Evolutionary conservation across 257 asterid genomes (phyloP), one percentile per base, ranked within the genome.

Genomic region (Petunia axillaris): DNA sequence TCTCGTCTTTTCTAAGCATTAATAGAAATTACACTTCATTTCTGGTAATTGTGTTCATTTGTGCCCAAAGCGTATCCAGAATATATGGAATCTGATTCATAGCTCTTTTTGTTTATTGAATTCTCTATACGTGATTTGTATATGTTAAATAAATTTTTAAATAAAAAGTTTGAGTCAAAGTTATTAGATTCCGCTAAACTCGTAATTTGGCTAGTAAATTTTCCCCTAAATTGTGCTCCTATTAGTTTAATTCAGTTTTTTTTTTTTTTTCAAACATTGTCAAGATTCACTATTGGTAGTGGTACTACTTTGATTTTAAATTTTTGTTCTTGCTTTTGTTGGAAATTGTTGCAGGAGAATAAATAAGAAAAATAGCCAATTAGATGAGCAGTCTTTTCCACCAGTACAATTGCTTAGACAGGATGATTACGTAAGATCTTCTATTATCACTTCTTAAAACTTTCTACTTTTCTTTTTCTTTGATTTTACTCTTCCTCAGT

Each of bases 321-420:
- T n/a, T 43, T 13, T 60, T 43, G 50, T 36, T 38, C 2, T 39
- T 40, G 44, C 25, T 6, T 2, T 1, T 35, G 9, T 2, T 10
- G 68, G 11, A 40, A 9, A 44, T 37, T 38, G 48, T 52, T 84
- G 84, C 85, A 85, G 93, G 68, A 84, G 85, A 79, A 58, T 35
- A 80, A 52, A 41, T 66, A 85, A 77, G 87, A 64, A 82, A 46
- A 81, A 70, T 60, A 16, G 37, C 7, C 65, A 78, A 43, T 46
- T 2, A 15, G 90, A 82, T 25, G 77, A 39, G 6, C 67, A 52
- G 65, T 44, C 90, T 53, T 88, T 76, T 80, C 92, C 93, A 57
- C 91, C 90, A n/a, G 97, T 92, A 43, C 91, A 82, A 76, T 74
- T 92, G 84, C 87, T 76, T 75, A 13, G 59, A n/a, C 62, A 77